Conservation (phyloP, 2,329 filamentous ascomycete genomes). For the Lachnellula cervina region DNA sequence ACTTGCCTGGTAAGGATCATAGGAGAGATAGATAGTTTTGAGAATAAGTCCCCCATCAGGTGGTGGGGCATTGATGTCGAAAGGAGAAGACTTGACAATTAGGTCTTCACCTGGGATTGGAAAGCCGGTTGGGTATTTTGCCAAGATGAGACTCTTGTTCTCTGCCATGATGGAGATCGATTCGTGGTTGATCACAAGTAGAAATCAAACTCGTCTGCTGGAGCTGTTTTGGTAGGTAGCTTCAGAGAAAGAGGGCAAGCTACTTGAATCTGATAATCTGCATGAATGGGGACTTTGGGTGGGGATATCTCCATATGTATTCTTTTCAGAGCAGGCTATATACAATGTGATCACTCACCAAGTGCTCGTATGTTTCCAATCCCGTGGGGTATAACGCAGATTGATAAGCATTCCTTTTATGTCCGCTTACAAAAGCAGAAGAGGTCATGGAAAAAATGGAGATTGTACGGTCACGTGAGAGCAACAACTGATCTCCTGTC, state of each 20-base stretch:
- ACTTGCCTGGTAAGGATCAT: slow-evolving; percentile 67
- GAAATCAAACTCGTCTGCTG: too few species aligned
- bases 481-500: too few species aligned
- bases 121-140: slow-evolving; percentile 57
- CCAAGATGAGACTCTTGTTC: slow-evolving; percentile 74
- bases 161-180: neutral
- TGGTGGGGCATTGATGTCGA: slow-evolving; percentile 57
- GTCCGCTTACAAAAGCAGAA: too few species aligned
- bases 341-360: too few species aligned
- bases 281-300: too few species aligned
- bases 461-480: neutral
- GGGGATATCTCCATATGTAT: too few species aligned
- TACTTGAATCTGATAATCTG: too few species aligned
- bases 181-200: neutral
- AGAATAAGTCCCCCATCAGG: slow-evolving; percentile 62
- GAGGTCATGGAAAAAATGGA: too few species aligned
- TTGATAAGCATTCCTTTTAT: neutral
- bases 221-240: neutral
- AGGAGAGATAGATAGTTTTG: slow-evolving; percentile 67
- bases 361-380: neutral
- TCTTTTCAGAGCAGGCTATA: too few species aligned
- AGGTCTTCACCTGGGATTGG: slow-evolving; percentile 68
- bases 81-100: slow-evolving; percentile 57
- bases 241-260: neutral
- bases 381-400: neutral